These are phyloP conservation scores for Macrolepiota albuminosa DNA, from an alignment of 768 basidiomycete genomes.

Conservation along the genomic window DNA sequence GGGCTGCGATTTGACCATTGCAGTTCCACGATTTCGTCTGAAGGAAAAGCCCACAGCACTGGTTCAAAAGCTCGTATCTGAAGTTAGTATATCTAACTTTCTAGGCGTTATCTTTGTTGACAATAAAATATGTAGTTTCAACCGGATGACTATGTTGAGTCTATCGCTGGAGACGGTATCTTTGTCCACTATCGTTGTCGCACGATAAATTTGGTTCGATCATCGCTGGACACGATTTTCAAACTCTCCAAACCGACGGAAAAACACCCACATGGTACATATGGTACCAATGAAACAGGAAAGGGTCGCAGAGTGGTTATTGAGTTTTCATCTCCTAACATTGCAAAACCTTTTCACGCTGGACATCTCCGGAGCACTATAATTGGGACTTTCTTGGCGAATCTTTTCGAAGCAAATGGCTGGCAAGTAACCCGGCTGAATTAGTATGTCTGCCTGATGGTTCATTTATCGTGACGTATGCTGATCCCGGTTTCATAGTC, in stretches of 20 bases:
- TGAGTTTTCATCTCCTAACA: constrained; percentile 95
- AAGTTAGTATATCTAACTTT: neutral
- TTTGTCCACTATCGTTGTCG: constrained; percentile 8
- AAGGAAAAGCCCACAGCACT: constrained; percentile 6
- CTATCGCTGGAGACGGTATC: constrained; percentile 7
- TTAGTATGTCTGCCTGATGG: constrained; percentile 36
- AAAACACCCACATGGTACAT: constrained; percentile 44
- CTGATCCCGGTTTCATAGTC: constrained; percentile 16
- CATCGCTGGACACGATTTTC: constrained; percentile 30
- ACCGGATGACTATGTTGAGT: constrained; percentile 6
- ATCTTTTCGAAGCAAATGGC: constrained; percentile 85
- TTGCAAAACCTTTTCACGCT: constrained; percentile 96
- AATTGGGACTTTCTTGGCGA: constrained; percentile 87
- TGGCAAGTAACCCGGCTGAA: constrained; percentile 87
- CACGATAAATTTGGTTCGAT: constrained; percentile 6
- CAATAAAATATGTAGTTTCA: neutral
- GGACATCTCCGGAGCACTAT: constrained; percentile 95
- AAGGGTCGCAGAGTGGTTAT: constrained; percentile 77
- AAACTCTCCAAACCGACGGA: constrained; percentile 45
- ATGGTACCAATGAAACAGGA: constrained; percentile 73
- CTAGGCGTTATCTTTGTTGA: no score
- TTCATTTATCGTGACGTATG: neutral
- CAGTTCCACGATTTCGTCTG: constrained; percentile 49
- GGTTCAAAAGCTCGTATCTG: constrained; percentile 5
- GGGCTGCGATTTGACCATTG: constrained; percentile 86